A percentile compares a stretch with the other conserved stretches of the same genome.
Conservation (phyloP, 2,329 filamentous ascomycete species). For the Aspergillus sp. region DNA sequence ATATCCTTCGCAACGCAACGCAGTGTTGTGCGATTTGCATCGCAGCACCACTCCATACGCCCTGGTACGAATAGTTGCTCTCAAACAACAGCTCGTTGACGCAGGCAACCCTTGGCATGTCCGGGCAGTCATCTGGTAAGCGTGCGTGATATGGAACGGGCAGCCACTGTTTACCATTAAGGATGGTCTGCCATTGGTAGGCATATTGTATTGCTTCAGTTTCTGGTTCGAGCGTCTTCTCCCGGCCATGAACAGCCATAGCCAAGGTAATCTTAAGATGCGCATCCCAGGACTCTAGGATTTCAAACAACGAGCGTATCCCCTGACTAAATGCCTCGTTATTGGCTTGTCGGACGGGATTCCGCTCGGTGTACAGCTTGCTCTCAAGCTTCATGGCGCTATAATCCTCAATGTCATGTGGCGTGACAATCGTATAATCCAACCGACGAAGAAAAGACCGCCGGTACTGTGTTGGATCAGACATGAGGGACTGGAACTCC, state of each 20-base stretch:
- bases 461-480: background rate
- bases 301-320: conserved; percentile 8
- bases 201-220: background rate
- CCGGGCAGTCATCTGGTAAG: background rate
- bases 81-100: background rate
- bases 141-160: conserved; percentile 19
- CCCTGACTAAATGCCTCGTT: conserved; percentile 13
- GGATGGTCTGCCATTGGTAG: background rate
- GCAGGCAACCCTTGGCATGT: background rate
- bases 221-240: background rate
- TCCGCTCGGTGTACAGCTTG: conserved; percentile 1
- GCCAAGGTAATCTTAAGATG: conserved; percentile 10
- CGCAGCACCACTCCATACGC: background rate
- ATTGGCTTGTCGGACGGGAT: conserved; percentile 17
- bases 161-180: background rate
- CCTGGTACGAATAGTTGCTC: background rate
- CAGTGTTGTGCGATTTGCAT: background rate
- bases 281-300: conserved; percentile 6
- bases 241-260: background rate
- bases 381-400: background rate
- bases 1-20: background rate
- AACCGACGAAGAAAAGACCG: conserved; percentile 8
- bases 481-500: conserved; percentile 16
- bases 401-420: conserved; percentile 19
- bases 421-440: conserved; percentile 14